phyloP scores from a whole-genome alignment of 305 asterid species.

The Plantago rigida region DNA sequence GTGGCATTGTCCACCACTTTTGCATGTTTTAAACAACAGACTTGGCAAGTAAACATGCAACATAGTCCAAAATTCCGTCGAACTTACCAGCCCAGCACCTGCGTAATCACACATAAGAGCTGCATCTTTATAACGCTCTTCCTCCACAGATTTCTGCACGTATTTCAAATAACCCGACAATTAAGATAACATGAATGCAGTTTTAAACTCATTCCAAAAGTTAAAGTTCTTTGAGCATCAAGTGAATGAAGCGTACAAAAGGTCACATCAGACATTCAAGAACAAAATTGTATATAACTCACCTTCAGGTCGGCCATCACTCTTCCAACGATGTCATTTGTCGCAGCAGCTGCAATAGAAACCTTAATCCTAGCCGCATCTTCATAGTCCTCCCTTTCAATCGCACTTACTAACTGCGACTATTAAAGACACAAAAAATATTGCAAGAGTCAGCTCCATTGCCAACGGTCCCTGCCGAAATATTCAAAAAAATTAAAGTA shows the following conservation, averaged over 20 bases:
- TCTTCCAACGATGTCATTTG: conserved; percentile 76
- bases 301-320: conserved; percentile 76
- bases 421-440: conserved; percentile 25
- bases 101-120: conserved; percentile 75
- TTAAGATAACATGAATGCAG: conserved; percentile 21
- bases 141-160: conserved; percentile 69
- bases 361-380: conserved; percentile 90
- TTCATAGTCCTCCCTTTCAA: conserved; percentile 71
- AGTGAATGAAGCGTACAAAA: conserved; percentile 15
- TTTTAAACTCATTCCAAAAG: conserved; percentile 14
- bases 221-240: not conserved
- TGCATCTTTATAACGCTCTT: conserved; percentile 78
- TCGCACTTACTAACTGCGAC: conserved; percentile 59
- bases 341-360: conserved; percentile 88
- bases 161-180: conserved; percentile 20
- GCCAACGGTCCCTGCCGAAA: conserved; percentile 16
- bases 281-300: conserved; percentile 8
- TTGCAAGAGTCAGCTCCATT: conserved; percentile 3
- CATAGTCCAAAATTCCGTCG: conserved; percentile 21
- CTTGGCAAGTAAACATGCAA: conserved; percentile 14
- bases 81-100: conserved; percentile 84
- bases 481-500: too few species aligned
- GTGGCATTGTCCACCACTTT: conserved; percentile 9
- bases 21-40: conserved; percentile 4
- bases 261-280: conserved; percentile 6